Conservation (phyloP, 257 asterid genomes). For the Catharanthus roseus region DNA sequence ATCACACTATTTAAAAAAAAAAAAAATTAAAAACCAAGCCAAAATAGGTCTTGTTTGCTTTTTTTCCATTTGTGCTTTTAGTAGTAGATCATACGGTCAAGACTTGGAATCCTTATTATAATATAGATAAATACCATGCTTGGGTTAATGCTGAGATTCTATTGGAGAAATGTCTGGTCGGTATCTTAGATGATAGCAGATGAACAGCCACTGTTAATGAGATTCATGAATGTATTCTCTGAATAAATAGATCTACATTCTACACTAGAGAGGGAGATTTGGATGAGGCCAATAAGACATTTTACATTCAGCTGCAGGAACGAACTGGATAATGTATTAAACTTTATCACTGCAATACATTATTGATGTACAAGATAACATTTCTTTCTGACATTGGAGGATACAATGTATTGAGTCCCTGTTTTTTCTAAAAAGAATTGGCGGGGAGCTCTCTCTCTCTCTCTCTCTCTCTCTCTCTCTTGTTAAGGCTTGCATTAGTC, state of each 20-base stretch:
- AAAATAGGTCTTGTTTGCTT: slow-evolving; percentile 1
- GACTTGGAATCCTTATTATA: slow-evolving; percentile 40
- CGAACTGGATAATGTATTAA: not conserved
- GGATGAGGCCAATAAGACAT: slow-evolving; percentile 7
- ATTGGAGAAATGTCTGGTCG: slow-evolving; percentile 88
- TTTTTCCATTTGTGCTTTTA: not conserved
- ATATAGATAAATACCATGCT: slow-evolving; percentile 84
- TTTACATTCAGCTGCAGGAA: not conserved
- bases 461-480: not conserved
- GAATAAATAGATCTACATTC: not conserved
- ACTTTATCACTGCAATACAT: not conserved
- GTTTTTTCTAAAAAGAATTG: not conserved
- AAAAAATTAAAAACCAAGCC: too few species aligned
- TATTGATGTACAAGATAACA: slow-evolving; percentile 6
- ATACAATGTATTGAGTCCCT: not conserved
- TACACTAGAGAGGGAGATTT: slow-evolving; percentile 11
- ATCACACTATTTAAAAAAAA: too few species aligned
- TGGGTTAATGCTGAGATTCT: slow-evolving; percentile 89
- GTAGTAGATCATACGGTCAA: not conserved
- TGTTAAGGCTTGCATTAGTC: not conserved
- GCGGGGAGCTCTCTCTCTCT: not conserved
- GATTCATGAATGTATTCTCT: slow-evolving; percentile 1
- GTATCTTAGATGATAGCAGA: slow-evolving; percentile 50
- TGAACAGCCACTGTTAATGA: slow-evolving; percentile 11
- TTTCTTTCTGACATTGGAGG: not conserved